Evolutionary conservation across 2,329 filamentous ascomycete genomes (phyloP).

Genomic region (Podosphaera aphanis): DNA sequence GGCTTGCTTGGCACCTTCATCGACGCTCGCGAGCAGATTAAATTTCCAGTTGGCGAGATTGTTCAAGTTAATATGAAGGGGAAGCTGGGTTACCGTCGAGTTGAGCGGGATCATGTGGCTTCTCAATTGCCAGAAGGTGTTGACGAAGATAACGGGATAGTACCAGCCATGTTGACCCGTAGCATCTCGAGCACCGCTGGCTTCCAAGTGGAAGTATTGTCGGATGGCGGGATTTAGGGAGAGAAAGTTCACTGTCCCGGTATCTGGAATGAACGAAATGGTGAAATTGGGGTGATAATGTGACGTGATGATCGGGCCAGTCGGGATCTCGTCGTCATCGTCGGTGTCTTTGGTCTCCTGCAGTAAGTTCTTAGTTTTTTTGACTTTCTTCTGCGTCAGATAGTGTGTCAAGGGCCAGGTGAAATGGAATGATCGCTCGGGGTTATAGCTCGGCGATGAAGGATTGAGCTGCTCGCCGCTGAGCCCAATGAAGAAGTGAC

Average conservation of each 20-base stretch:
- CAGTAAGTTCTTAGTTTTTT: slow-evolving; percentile 71
- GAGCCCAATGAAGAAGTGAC: slow-evolving; percentile 74
- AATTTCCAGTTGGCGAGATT: slow-evolving; percentile 82
- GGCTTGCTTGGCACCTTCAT: slow-evolving; percentile 67
- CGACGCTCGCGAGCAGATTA: slow-evolving; percentile 58
- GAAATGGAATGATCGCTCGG: slow-evolving; percentile 60
- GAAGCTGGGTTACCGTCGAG: slow-evolving; percentile 60
- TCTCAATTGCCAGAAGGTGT: slow-evolving; percentile 92
- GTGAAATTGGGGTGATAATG: slow-evolving; percentile 95
- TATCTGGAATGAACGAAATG: slow-evolving; percentile 62
- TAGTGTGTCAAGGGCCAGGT: slow-evolving; percentile 71
- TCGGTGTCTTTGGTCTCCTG: slow-evolving; percentile 22
- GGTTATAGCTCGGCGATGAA: slow-evolving; percentile 44
- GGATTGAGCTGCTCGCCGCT: slow-evolving; percentile 59
- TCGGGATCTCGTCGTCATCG: slow-evolving; percentile 24
- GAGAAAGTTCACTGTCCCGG: slow-evolving; percentile 44
- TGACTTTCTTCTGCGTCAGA: slow-evolving; percentile 69
- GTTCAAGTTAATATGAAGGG: slow-evolving; percentile 61
- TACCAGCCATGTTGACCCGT: slow-evolving; percentile 86
- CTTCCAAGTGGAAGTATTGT: slow-evolving; percentile 58
- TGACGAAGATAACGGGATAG: slow-evolving; percentile 70
- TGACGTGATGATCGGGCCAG: slow-evolving; percentile 49
- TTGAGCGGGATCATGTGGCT: slow-evolving; percentile 83
- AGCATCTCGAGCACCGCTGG: slow-evolving; percentile 57
- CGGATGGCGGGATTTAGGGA: slow-evolving; percentile 49